A percentile compares a stretch with the other conserved stretches of the same genome.
Conservation (phyloP, 2,329 filamentous ascomycete genomes). For the Colletotrichum lindemuthianum region DNA sequence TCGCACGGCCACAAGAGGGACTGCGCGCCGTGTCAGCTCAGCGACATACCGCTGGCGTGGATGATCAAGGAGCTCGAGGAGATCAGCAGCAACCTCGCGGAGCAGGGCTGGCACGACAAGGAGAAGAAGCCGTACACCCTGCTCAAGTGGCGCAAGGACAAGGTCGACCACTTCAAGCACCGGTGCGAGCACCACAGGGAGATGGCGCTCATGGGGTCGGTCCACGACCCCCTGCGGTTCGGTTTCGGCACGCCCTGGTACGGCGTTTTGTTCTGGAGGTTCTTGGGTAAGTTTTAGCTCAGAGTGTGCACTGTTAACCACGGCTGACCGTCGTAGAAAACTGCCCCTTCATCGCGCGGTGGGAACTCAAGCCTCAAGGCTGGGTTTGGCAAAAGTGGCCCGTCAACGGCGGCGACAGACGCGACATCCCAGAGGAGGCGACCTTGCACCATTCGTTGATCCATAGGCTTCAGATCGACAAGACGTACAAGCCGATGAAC, state of each 20-base stretch:
- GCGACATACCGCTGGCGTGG: conserved; percentile 61
- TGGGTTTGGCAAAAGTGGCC: conserved; percentile 50
- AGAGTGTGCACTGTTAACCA: background rate
- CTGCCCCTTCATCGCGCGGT: conserved; percentile 50
- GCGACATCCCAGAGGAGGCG: conserved; percentile 52
- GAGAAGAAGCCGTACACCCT: conserved; percentile 32
- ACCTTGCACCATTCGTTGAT: conserved; percentile 49
- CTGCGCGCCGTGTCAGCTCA: conserved; percentile 52
- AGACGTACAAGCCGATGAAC: conserved; percentile 44
- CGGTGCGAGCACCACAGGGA: conserved; percentile 38
- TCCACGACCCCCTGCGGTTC: conserved; percentile 52
- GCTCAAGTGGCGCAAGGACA: conserved; percentile 46
- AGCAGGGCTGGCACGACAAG: background rate
- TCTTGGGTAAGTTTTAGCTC: conserved; percentile 48
- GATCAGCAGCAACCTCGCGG: conserved; percentile 43
- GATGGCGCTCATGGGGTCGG: conserved; percentile 44
- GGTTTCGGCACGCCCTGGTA: conserved; percentile 49
- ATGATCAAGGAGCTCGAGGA: conserved; percentile 60
- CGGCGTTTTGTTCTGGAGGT: conserved; percentile 52
- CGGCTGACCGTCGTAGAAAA: background rate
- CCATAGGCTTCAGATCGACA: conserved; percentile 10
- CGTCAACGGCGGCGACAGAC: conserved; percentile 48
- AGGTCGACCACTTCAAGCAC: conserved; percentile 41
- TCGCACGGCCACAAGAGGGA: conserved; percentile 43
- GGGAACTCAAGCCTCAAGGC: conserved; percentile 48